Percentiles rank a stretch among this genome's conserved stretches.
phyloP scores from a whole-genome alignment of 306 rosid species.

The Cicer yamashitae region DNA sequence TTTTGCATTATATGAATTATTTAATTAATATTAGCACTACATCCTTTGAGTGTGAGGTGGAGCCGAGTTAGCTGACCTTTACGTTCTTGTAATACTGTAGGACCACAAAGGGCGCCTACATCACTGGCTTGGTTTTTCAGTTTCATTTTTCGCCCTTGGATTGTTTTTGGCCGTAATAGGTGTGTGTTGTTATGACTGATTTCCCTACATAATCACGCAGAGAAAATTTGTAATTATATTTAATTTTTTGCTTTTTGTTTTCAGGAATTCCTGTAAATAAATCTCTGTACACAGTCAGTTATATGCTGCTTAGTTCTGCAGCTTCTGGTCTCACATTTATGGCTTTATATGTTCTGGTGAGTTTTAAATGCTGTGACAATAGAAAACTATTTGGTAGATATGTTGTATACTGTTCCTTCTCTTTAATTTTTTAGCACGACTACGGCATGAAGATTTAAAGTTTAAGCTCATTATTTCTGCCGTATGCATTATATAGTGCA shows the following conservation, averaged over 20 bases:
- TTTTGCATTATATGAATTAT: conserved; percentile 19
- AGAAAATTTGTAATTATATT: conserved; percentile 12
- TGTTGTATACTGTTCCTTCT: background rate
- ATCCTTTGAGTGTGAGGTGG: conserved; percentile 17
- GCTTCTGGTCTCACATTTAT: conserved; percentile 78
- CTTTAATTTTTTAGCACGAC: too few relatives aligned
- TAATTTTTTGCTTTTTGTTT: conserved; percentile 11
- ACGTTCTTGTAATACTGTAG: conserved; percentile 49
- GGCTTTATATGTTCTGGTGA: conserved; percentile 75
- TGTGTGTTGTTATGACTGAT: conserved; percentile 40
- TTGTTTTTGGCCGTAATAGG: conserved; percentile 60
- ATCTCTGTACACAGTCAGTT: conserved; percentile 82
- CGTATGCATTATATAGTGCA: too few relatives aligned
- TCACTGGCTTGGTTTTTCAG: conserved; percentile 66
- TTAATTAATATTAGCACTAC: conserved; percentile 7
- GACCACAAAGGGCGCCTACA: conserved; percentile 75
- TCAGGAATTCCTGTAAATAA: conserved; percentile 89
- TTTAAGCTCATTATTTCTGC: too few relatives aligned
- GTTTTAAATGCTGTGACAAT: conserved; percentile 43
- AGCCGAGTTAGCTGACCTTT: conserved; percentile 33
- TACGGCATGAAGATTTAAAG: too few relatives aligned
- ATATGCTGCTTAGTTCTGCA: conserved; percentile 79
- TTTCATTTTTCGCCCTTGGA: conserved; percentile 63
- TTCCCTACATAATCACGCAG: conserved; percentile 32
- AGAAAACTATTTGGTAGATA: conserved; percentile 24